phyloP scores from a whole-genome alignment of 148 eudicot species.

The Spergularia marina region DNA sequence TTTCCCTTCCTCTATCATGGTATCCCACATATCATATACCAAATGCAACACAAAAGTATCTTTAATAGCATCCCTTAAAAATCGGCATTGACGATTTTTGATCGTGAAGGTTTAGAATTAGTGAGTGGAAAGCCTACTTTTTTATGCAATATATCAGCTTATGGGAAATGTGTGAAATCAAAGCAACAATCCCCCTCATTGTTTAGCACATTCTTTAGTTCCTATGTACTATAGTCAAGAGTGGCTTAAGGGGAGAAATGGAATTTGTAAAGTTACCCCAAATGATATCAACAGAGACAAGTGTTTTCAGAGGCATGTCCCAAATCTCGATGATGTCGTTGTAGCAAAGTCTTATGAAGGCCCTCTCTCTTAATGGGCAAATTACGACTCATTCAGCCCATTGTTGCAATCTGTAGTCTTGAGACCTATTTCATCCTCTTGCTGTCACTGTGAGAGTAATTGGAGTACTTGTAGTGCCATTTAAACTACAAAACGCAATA shows the following conservation, averaged over 20 bases:
- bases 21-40: conserved; percentile 6
- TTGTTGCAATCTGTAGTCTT: conserved; percentile 4
- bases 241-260: background rate
- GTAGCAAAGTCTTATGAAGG: conserved; percentile 9
- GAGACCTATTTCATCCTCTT: conserved; percentile 13
- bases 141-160: background rate
- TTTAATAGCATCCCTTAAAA: background rate
- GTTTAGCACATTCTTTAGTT: conserved; percentile 6
- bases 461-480: conserved; percentile 8
- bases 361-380: background rate
- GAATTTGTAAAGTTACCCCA: background rate
- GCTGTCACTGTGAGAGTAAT: conserved; percentile 22
- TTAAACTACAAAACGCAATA: background rate
- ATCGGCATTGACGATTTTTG: background rate
- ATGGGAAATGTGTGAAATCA: background rate
- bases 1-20: background rate
- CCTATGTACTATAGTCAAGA: background rate
- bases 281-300: background rate
- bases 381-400: conserved; percentile 9
- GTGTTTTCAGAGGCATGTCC: background rate
- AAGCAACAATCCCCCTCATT: background rate
- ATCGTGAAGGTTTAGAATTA: background rate
- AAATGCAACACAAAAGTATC: background rate
- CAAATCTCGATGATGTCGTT: background rate
- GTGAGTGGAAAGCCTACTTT: background rate